phyloP scores from a whole-genome alignment of 1,139 yeast species.

The Yamadazyma conglobata region DNA sequence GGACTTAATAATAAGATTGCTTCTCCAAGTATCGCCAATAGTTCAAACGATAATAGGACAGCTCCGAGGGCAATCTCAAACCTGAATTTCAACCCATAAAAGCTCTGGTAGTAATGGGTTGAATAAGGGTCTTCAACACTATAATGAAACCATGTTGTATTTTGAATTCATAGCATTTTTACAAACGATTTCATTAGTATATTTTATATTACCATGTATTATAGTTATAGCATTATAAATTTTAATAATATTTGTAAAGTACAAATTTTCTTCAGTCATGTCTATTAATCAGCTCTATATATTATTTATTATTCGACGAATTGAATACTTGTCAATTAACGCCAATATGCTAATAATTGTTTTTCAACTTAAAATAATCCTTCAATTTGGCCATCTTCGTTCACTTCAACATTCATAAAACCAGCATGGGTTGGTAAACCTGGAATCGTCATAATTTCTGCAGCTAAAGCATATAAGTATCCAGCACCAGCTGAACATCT shows the following conservation, averaged over 20 bases:
- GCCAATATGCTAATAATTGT: neutral
- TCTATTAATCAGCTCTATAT: too few relatives aligned
- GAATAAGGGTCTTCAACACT: constrained; percentile 1
- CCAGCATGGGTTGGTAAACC: constrained; percentile 83
- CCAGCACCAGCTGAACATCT: constrained; percentile 84
- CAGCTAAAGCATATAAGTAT: constrained; percentile 76
- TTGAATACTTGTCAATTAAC: neutral
- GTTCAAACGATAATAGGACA: too few relatives aligned
- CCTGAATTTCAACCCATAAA: too few relatives aligned
- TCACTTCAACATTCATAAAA: constrained; percentile 79
- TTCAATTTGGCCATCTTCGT: constrained; percentile 75
- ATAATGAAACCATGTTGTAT: neutral
- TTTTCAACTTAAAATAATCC: constrained; percentile 53
- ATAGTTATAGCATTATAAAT: constrained; percentile 7
- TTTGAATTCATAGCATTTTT: neutral
- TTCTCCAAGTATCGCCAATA: too few relatives aligned
- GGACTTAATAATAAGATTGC: too few relatives aligned
- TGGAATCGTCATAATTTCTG: constrained; percentile 81
- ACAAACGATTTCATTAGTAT: neutral
- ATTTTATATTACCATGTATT: constrained; percentile 5
- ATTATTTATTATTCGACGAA: too few relatives aligned
- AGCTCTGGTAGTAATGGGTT: constrained; percentile 9
- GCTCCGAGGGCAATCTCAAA: too few relatives aligned
- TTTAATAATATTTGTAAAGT: constrained; percentile 1
- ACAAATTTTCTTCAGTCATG: too few relatives aligned